These are phyloP conservation scores for Apiospora kogelbergensis DNA, from an alignment of 2,329 filamentous ascomycete species.

Conservation along the genomic window DNA sequence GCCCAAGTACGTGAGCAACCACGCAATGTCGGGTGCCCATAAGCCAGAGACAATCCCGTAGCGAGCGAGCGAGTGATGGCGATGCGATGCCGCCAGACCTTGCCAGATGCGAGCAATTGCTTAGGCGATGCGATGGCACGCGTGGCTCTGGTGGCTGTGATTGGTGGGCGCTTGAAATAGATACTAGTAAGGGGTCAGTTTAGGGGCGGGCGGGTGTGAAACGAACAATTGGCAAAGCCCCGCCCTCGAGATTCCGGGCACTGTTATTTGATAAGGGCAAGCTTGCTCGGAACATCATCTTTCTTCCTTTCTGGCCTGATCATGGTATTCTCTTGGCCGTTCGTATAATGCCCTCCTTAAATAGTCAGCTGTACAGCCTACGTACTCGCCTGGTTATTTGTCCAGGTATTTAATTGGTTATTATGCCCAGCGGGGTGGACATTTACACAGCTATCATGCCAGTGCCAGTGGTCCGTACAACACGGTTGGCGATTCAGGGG, in stretches of 20 bases:
- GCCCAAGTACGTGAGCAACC: slow-evolving; percentile 5
- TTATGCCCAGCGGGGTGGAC: no score
- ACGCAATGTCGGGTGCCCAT: slow-evolving; percentile 1
- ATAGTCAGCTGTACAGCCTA: no score
- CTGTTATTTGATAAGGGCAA: slow-evolving; percentile 8
- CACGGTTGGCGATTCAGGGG: no score
- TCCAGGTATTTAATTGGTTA: no score
- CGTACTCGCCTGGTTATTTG: no score
- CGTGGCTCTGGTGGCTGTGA: not conserved
- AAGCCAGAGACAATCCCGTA: not conserved
- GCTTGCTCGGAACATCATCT: not conserved
- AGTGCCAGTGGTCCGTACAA: no score
- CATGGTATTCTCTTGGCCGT: no score
- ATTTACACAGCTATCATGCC: no score
- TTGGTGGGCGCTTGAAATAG: slow-evolving; percentile 3
- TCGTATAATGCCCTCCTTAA: no score
- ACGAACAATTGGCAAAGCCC: not conserved
- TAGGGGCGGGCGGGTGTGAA: not conserved
- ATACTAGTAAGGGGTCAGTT: not conserved
- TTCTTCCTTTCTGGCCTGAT: not conserved
- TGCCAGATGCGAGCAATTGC: slow-evolving; percentile 6
- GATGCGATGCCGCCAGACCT: not conserved
- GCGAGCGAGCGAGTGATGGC: not conserved
- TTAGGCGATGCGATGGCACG: slow-evolving; percentile 3
- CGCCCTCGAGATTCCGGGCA: not conserved